Base-by-base conservation (phyloP, 495 filamentous ascomycete genomes). In the Durotheca rogersii region DNA sequence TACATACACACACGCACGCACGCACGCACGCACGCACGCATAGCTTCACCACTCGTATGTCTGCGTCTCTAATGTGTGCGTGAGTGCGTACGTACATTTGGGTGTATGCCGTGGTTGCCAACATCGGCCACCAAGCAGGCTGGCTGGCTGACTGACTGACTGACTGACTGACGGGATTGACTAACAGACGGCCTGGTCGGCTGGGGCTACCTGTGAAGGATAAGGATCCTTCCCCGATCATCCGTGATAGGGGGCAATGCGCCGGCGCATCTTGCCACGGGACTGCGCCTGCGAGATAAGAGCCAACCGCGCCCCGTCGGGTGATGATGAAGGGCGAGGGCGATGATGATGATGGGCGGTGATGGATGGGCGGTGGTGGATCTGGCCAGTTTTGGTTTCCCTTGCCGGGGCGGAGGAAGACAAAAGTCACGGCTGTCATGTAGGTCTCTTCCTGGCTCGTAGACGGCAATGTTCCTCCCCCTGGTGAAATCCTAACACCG, bases 401-500 rank as follows among this genome's bases (percentile, higher is more conserved):
- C 23, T 27, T 35, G 36, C 41, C 16, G 35, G 35, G 25, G 3
- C 32, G 18, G 19, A 46, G 34, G 42, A 58, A 41, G 21, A 43
- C 19, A 56, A 4, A 27, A 27, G 42, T 34, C 17, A 48, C 41
- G 42, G 49, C 43, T 31, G 48, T 41, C 49, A 53, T 53, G 48
- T 48, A 44, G 30, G 43, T 43, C 23, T 27, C 23, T 27, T 9
- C 23, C 23, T 27, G 23, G 4, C 9, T 27, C 9, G 23, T 33
- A 47, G 39, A 33, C 29, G 45, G 36, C 36, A 40, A 46, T 54
- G 44, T 54, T n/a, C n/a, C n/a, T n/a, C n/a, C 45, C 56, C 45
- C 45, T 54, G 49, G 53, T 53, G 44, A 41, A 53, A 58, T 58
- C 44, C 49, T 58, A 50, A 53, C 50, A 53, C 50, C 50, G 41